Base-by-base conservation (phyloP, 345 rosid species). In the Eutrema heterophyllum region DNA sequence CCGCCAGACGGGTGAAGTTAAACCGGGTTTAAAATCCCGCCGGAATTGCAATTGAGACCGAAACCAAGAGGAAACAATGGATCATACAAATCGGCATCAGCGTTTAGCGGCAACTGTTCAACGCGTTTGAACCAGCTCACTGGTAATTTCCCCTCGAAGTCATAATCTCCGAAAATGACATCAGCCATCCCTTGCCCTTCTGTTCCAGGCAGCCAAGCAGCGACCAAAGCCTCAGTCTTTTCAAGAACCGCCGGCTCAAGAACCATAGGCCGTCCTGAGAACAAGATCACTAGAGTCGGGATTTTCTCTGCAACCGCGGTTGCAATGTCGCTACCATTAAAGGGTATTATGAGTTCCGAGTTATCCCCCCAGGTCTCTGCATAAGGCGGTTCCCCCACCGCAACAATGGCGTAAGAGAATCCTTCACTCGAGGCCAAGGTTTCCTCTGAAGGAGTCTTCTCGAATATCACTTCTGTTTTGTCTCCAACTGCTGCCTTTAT, bases 181-280 rank as follows among this genome's bases (percentile, higher is more conserved):
- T 90, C 92, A n/a, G 85, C 69, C 9, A 90, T 75, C 15, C 96
- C 98, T 26, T 70, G 75, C 33, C 88, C 97, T 78, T 93, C 96
- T 1, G 75, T 85, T 80, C 96, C 98, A 7, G 96, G 97, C 16
- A 90, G 66, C 98, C 98, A 91, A 46, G 97, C 97, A 45, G 94
- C 96, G 11, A 91, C 78, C 13, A 91, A 24, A 40, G 86, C 92
- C 54, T 89, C 89, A 0, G 75, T 67, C 79, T 86, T 86, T 60
- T 83, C 88, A 76, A 86, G 70, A 35, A 89, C 54, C 41, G 18
- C 9, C 29, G 86, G 83, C 35, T 89, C 88, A n/a, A 90, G 21
- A 64, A 84, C 87, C 70, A 89, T 15, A 36, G 97, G 94, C 64
- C 96, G 84, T 76, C 96, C 98, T 3, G 96, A 82, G 71, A 93